Evolutionary conservation across 805 yeast genomes (phyloP).

Genomic region (Candida piceae): DNA sequence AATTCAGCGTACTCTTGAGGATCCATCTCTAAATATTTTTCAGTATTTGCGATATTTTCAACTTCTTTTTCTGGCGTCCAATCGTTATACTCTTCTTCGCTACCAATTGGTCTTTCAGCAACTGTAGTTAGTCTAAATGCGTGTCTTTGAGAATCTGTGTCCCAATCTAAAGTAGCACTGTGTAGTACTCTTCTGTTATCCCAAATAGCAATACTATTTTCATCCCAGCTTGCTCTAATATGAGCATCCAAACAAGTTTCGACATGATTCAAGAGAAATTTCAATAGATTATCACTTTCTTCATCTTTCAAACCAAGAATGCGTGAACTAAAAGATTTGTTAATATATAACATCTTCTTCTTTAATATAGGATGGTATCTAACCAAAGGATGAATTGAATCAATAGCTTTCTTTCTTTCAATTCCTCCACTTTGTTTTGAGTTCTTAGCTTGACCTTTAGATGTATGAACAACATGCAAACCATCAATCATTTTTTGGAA

Average conservation of each 20-base stretch:
- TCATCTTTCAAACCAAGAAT: slow-evolving; percentile 70
- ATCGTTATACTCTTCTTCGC: slow-evolving; percentile 26
- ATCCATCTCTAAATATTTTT: slow-evolving; percentile 9
- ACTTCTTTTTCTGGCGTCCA: slow-evolving; percentile 29
- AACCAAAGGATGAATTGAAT: slow-evolving; percentile 63
- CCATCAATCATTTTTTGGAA: slow-evolving; percentile 55
- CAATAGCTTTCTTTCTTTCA: slow-evolving; percentile 59
- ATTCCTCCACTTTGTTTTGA: slow-evolving; percentile 54
- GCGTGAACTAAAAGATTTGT: slow-evolving; percentile 56
- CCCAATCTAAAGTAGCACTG: slow-evolving; percentile 70
- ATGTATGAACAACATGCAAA: slow-evolving; percentile 64
- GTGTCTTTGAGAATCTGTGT: slow-evolving; percentile 61
- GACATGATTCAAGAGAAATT: slow-evolving; percentile 51
- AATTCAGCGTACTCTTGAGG: slow-evolving; percentile 18
- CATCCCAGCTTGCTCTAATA: slow-evolving; percentile 66
- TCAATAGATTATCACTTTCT: slow-evolving; percentile 59
- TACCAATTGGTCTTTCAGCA: slow-evolving; percentile 59
- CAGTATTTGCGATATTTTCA: slow-evolving; percentile 12
- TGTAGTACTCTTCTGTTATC: slow-evolving; percentile 71
- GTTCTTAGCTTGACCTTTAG: slow-evolving; percentile 61
- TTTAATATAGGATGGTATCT: slow-evolving; percentile 73
- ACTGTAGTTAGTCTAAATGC: slow-evolving; percentile 69
- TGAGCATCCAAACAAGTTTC: slow-evolving; percentile 54
- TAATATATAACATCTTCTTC: slow-evolving; percentile 52
- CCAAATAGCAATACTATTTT: slow-evolving; percentile 69